Evolutionary conservation across 371 early-diverging fungal genomes (phyloP).

Genomic region (Gilbertella persicaria): DNA sequence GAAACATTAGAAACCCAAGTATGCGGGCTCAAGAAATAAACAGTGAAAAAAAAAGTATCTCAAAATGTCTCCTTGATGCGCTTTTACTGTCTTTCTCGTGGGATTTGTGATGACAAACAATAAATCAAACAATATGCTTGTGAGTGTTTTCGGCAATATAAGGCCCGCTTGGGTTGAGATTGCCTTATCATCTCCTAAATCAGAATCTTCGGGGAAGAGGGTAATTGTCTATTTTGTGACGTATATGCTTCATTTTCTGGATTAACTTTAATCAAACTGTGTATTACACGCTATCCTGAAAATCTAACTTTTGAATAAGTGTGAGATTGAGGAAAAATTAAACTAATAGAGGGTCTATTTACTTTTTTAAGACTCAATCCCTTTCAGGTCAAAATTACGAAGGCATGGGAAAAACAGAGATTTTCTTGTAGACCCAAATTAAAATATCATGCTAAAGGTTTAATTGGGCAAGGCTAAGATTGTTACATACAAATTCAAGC

Average conservation of each 20-base stretch:
- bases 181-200: background rate
- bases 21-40: too few species aligned
- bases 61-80: background rate
- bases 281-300: too few species aligned
- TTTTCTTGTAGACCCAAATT: background rate
- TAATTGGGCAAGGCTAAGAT: too few species aligned
- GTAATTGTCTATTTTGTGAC: too few species aligned
- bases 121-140: slow-evolving; percentile 2
- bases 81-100: slow-evolving; percentile 5
- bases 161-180: background rate
- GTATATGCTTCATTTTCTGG: too few species aligned
- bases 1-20: background rate
- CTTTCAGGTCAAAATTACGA: background rate
- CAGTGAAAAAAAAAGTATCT: background rate
- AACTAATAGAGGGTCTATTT: slow-evolving; percentile 4
- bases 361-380: too few species aligned
- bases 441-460: too few species aligned
- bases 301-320: background rate
- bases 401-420: background rate
- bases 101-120: slow-evolving; percentile 24
- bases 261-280: background rate
- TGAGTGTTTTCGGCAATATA: background rate
- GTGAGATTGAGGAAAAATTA: slow-evolving; percentile 6
- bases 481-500: too few species aligned
- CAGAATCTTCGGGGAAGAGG: too few species aligned